Evolutionary conservation across 2,329 filamentous ascomycete genomes (phyloP).

Genomic region (Aquanectria penicillioides): DNA sequence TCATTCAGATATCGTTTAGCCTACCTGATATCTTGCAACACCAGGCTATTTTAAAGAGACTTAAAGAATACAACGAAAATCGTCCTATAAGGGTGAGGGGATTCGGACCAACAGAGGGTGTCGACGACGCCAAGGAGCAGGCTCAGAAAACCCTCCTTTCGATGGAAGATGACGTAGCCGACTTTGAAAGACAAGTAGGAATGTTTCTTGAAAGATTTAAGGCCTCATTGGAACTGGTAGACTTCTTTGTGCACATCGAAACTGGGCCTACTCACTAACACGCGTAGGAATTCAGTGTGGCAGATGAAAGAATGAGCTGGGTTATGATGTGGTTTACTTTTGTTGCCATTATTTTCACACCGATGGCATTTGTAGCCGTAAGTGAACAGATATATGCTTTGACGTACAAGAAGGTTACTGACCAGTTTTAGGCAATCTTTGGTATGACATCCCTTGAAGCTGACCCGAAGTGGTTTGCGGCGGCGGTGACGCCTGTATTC

Average conservation of each 20-base stretch:
- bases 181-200: conserved; percentile 9
- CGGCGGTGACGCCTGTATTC: neutral
- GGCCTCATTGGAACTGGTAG: conserved; percentile 3
- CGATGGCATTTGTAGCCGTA: conserved; percentile 12
- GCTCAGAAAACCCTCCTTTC: neutral
- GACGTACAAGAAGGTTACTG: neutral
- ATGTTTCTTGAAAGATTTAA: conserved; percentile 18
- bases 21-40: conserved; percentile 9
- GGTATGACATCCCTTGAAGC: conserved; percentile 17
- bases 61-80: conserved; percentile 5
- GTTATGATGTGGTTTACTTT: conserved; percentile 21
- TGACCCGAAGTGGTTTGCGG: conserved; percentile 10
- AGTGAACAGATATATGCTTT: neutral
- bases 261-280: neutral
- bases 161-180: conserved; percentile 4
- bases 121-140: neutral
- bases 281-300: neutral
- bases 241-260: neutral
- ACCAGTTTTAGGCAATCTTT: conserved; percentile 8
- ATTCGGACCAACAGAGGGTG: neutral
- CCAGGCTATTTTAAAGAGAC: neutral
- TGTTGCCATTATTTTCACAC: conserved; percentile 15
- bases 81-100: neutral
- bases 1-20: conserved; percentile 10
- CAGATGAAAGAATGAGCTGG: conserved; percentile 18